Conservation (phyloP, 75 land plant genomes). For the Picea sitchensis region DNA sequence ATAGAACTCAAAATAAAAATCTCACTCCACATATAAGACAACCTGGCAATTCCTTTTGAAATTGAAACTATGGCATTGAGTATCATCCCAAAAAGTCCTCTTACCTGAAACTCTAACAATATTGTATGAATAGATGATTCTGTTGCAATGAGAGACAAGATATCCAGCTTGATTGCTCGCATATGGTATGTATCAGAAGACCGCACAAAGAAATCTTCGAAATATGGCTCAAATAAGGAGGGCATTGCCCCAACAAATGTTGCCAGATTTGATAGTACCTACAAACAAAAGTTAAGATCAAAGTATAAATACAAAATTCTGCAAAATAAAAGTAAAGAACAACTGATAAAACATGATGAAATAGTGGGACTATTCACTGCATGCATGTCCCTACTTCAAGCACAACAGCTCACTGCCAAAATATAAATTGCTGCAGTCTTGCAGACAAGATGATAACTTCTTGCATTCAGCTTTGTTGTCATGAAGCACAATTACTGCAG, state of each 20-base stretch:
- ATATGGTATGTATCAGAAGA: constrained; percentile 65
- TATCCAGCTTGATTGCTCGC: constrained; percentile 86
- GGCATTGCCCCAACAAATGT: constrained; percentile 72
- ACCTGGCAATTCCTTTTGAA: not conserved
- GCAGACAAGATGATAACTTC: not conserved
- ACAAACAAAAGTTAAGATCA: constrained; percentile 11
- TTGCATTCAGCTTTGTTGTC: not conserved
- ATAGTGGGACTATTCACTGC: too few relatives aligned
- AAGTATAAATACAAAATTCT: not conserved
- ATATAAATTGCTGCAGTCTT: not conserved
- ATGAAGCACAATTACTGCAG: not conserved
- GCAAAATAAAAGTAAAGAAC: not conserved
- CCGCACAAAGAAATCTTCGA: constrained; percentile 78
- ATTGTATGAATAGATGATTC: constrained; percentile 69
- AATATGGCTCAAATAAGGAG: constrained; percentile 65
- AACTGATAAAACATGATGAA: not conserved
- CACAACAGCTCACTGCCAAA: not conserved
- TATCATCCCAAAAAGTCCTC: not conserved
- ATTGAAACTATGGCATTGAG: not conserved
- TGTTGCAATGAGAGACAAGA: constrained; percentile 76
- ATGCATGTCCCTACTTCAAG: not conserved
- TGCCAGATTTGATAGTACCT: constrained; percentile 89
- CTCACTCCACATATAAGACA: not conserved
- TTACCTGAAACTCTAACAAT: constrained; percentile 89
- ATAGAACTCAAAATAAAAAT: not conserved